A percentile compares a stretch with the other conserved stretches of the same genome.
phyloP scores from a whole-genome alignment of 1,284 basidiomycete species.

The Baeospora myosura region DNA sequence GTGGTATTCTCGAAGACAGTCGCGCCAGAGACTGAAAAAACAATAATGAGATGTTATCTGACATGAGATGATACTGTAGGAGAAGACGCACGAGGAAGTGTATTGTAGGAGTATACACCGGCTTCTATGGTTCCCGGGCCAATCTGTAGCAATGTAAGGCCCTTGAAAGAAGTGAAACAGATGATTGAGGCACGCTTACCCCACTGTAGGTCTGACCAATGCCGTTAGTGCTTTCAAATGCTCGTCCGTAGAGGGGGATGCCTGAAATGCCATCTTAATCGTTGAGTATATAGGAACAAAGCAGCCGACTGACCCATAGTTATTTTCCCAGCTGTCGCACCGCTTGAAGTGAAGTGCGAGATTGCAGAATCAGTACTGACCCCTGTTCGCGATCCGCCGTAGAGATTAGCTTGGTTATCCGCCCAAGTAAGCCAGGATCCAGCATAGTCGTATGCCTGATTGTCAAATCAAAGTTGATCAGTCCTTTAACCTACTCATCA shows the following conservation, averaged over 20 bases:
- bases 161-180: constrained; percentile 1
- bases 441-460: constrained; percentile 70
- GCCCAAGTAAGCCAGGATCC: constrained; percentile 59
- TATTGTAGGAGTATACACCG: constrained; percentile 72
- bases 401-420: constrained; percentile 83
- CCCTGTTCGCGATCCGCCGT: constrained; percentile 51
- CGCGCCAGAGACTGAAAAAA: constrained; percentile 44
- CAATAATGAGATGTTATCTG: neutral
- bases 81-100: constrained; percentile 49
- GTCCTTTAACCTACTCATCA: constrained; percentile 1
- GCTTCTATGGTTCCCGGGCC: constrained; percentile 69
- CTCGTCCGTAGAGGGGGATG: constrained; percentile 80
- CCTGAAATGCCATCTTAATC: constrained; percentile 32
- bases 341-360: constrained; percentile 55
- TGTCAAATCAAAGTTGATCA: too few relatives aligned
- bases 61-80: neutral
- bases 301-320: constrained; percentile 52
- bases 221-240: constrained; percentile 75
- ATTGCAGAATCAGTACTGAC: constrained; percentile 71
- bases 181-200: constrained; percentile 28
- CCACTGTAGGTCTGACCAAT: constrained; percentile 71
- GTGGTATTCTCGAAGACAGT: constrained; percentile 64
- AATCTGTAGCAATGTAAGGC: constrained; percentile 34
- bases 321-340: constrained; percentile 70
- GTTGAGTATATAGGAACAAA: constrained; percentile 1